Percentiles rank a stretch among this genome's conserved stretches.
phyloP scores from a whole-genome alignment of 257 asterid genomes.

The Apocynum venetum region DNA sequence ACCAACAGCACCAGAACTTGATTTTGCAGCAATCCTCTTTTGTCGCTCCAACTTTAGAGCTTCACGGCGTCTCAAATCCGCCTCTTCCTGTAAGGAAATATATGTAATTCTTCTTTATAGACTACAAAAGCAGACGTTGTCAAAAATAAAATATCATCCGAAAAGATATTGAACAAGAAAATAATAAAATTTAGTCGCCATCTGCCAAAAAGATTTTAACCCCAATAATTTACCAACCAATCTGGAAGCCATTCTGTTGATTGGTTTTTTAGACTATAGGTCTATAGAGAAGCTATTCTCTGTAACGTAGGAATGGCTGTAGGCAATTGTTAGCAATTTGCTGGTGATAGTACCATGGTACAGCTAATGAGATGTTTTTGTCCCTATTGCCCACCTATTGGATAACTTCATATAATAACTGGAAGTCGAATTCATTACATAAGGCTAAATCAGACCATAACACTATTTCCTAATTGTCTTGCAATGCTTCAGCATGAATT shows the following conservation, averaged over 20 bases:
- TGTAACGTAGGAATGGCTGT: not conserved
- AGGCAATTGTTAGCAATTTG: not conserved
- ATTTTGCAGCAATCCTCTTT: slow-evolving; percentile 77
- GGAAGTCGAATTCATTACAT: not conserved
- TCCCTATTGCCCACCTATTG: not conserved
- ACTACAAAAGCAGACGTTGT: not conserved
- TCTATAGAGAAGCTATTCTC: not conserved
- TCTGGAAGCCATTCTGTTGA: not conserved
- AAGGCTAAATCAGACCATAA: not conserved
- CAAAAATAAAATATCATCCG: not conserved
- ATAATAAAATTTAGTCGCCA: not conserved
- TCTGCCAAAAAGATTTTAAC: not conserved
- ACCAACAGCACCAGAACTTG: slow-evolving; percentile 40
- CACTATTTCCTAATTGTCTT: not conserved
- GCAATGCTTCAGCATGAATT: not conserved
- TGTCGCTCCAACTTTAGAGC: slow-evolving; percentile 76
- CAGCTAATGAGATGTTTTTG: not conserved
- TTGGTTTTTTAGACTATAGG: not conserved
- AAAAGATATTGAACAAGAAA: not conserved
- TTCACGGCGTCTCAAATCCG: slow-evolving; percentile 65
- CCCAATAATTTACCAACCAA: not conserved
- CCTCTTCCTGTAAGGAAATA: slow-evolving; percentile 62
- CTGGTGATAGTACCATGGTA: not conserved
- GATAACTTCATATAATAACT: not conserved
- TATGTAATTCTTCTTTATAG: not conserved